Base-by-base conservation (phyloP, 257 asterid genomes). In the Lithospermum erythrorhizon region DNA sequence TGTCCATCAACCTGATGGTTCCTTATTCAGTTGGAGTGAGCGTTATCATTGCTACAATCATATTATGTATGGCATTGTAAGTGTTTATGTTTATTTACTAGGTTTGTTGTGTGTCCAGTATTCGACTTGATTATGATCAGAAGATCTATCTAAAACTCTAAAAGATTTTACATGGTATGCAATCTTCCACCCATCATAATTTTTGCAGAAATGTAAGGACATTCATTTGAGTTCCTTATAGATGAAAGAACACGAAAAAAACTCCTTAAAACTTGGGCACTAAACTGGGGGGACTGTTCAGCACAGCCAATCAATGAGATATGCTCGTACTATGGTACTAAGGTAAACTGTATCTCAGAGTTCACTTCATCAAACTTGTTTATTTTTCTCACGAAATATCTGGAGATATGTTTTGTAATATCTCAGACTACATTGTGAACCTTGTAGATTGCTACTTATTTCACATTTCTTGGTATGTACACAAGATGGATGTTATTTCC, bases 11-110 rank as follows among this genome's bases (percentile, higher is more conserved):
- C 95, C 98, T 13, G 97, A 93, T 65, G 97, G 98, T 61, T 86
- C 97, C 71, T 78, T 93, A 71, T 93, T 93, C 87, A 93, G 94
- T 71, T 93, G 98, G 98, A 80, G 83, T 23, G 98, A 93, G 68
- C 80, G 98, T 19, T 87, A 73, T 55, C 81, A 71, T 62, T 84
- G 95, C 78, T 89, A 84, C 81, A 76, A 67, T 62, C 89, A 93
- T 78, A 69, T 89, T 20, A 55, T 93, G 67, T 73, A 86, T 57
- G 83, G 83, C 59, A 80, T 83, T 66, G 98, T 93, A 72, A 86
- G 98, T 78, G 60, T 20, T 24, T 32, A 45, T 41, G 18, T 5
- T 41, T 56, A 49, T 57, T 18, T 37, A 47, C 47, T 61, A 18
- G 8, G 63, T 64, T 62, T 47, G 64, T 6, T 9, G 48, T 35